These are phyloP conservation scores for Metschnikowia continentalis DNA, from an alignment of 805 yeast species.

Conservation along the genomic window DNA sequence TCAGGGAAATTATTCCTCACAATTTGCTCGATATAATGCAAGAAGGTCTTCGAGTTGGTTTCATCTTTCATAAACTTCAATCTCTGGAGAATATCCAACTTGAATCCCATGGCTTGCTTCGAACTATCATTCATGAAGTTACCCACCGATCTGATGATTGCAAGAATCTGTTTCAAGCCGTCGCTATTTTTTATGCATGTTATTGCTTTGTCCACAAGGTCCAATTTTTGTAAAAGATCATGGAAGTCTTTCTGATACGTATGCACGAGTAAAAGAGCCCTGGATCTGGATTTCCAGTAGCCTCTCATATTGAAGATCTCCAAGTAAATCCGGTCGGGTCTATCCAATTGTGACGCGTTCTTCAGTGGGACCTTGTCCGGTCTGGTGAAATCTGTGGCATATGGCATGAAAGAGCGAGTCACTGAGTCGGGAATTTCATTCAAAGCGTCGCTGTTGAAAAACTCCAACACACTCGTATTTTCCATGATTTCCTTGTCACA, in stretches of 20 bases:
- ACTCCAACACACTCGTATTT: slow-evolving; percentile 60
- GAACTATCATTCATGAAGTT: slow-evolving; percentile 94
- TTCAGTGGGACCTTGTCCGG: slow-evolving; percentile 11
- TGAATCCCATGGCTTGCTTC: slow-evolving; percentile 91
- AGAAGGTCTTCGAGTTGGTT: slow-evolving; percentile 77
- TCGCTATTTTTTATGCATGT: slow-evolving; percentile 61
- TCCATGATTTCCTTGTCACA: slow-evolving; percentile 56
- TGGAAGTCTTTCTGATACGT: slow-evolving; percentile 63
- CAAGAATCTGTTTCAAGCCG: slow-evolving; percentile 67
- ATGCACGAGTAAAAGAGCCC: slow-evolving; percentile 51
- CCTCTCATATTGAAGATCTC: slow-evolving; percentile 64
- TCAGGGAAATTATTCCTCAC: slow-evolving; percentile 84
- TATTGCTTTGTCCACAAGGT: slow-evolving; percentile 68
- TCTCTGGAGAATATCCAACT: slow-evolving; percentile 82
- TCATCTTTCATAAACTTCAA: slow-evolving; percentile 88
- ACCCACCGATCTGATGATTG: slow-evolving; percentile 85
- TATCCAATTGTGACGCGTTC: slow-evolving; percentile 43
- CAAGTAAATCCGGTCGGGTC: slow-evolving; percentile 67
- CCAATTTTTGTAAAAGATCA: slow-evolving; percentile 54
- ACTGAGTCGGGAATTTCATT: slow-evolving; percentile 54
- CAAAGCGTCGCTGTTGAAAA: slow-evolving; percentile 63
- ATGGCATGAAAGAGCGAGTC: slow-evolving; percentile 59
- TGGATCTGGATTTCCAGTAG: slow-evolving; percentile 71
- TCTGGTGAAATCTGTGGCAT: slow-evolving; percentile 45
- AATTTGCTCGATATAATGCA: slow-evolving; percentile 88